Evolutionary conservation across 805 yeast genomes (phyloP), one percentile per base, ranked within the genome.

Genomic region (Spathaspora gorwiae): DNA sequence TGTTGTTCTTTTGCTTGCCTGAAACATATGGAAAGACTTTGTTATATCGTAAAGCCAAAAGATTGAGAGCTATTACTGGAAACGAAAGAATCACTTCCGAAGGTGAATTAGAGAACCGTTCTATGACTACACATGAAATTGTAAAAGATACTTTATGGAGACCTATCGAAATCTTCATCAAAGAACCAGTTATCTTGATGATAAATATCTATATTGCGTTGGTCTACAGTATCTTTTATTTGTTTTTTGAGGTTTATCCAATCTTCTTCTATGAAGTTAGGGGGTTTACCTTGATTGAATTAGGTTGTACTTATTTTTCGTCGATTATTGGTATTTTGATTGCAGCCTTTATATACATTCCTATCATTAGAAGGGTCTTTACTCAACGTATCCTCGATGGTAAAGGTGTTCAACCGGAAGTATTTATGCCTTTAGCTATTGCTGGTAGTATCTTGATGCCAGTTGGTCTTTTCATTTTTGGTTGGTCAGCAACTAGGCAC

Each of bases 231-330:
- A 59, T 74, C 29, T 51, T 78, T 49, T 82, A 79, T 57, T 57
- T 79, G 19, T 81, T 78, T 68, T 78, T 81, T 53, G 86, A 82
- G 59, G 80, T 79, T 5, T 79, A 78, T 61, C 87, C 87, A 8
- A 65, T 80, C 33, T 80, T 78, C 2, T 82, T 74, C 41, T 15
- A 37, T 19, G 75, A 68, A 2, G 54, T 67, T 19, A 68, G 78
- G 50, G 55, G 66, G 30, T 81, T 81, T 59, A 70, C 77, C 4
- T 53, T 68, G 24, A 67, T 79, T 30, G 78, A 75, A 43, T 48
- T 59, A 58, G 84, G 86, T 12, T 60, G 68, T 2, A 60, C 82
- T 0, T 82, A 69, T 59, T 39, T 77, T 35, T 67, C 78, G 12
- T 49, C 60, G 29, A 44, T 59, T 50, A 81, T 84, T 14, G 86